Evolutionary conservation across 169 alveolate species (phyloP), one percentile per base, ranked within the genome.

Genomic region (Blepharisma undulans): DNA sequence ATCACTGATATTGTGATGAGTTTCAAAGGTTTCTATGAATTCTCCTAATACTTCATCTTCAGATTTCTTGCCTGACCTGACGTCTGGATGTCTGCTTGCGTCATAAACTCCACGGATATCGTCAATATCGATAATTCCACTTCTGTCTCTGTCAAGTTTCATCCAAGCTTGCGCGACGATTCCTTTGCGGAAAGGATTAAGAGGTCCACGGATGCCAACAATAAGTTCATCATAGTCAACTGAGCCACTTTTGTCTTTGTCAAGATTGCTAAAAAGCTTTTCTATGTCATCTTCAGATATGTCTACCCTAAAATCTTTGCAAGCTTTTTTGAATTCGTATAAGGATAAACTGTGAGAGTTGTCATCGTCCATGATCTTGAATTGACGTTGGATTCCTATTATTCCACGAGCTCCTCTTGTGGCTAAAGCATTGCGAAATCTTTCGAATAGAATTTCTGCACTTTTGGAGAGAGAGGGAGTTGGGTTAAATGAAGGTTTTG

Each of bases 1-100:
- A 27, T 82, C 91, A 12, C 81, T 34, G n/a, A 80, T 80, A 72
- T 93, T 90, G 89, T 95, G 95, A 60, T 95, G 96, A 10, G 79
- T 19, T 82, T 94, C 97, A 80, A 96, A 95, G 48, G 96, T 93
- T 82, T 96, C 98, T 48, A 95, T 79, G 82, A 96, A 96, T 89
- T 96, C 98, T 76, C 94, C 94, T 36, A 95, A 93, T 7, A 95
- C 93, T 74, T 96, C 98, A 76, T 95, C 97, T 90, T 93, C 97
- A 30, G 96, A 92, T 87, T 92, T 95, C 92, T 95, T 96, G 3
- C 97, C 97, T 77, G 79, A 85, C 34, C 89, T 74, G 21, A 95
- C 97, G 92, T 96, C 98, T 25, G 98, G 98, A 82, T 96, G 97
- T 25, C 92, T 91, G 27, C 82, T 94, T 16, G 97, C 95, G 88